Conservation (phyloP, 2,329 filamentous ascomycete genomes). For the Colletotrichum simmondsii region DNA sequence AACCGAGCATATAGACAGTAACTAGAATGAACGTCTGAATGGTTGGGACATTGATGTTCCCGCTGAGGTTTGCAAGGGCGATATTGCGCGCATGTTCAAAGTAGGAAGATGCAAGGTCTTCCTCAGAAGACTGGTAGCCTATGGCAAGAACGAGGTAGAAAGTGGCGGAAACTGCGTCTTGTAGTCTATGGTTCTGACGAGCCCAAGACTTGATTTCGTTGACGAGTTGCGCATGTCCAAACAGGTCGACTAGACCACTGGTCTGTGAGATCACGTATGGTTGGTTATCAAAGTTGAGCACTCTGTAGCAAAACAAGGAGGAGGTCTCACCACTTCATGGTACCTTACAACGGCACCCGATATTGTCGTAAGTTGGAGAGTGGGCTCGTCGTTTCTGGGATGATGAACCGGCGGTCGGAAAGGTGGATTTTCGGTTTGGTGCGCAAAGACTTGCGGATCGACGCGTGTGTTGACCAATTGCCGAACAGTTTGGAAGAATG, state of each 20-base stretch:
- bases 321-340: slow-evolving; percentile 38
- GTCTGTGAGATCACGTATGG: slow-evolving; percentile 41
- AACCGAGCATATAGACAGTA: slow-evolving; percentile 64
- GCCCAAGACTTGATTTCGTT: slow-evolving; percentile 57
- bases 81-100: slow-evolving; percentile 61
- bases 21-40: slow-evolving; percentile 62
- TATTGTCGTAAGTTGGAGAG: slow-evolving; percentile 33
- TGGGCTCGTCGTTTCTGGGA: slow-evolving; percentile 35
- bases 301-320: not conserved
- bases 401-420: slow-evolving; percentile 44
- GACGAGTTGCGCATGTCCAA: slow-evolving; percentile 52
- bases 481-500: slow-evolving; percentile 65
- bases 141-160: slow-evolving; percentile 61
- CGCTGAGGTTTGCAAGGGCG: slow-evolving; percentile 56
- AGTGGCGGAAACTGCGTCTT: slow-evolving; percentile 53
- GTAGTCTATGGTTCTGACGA: slow-evolving; percentile 42
- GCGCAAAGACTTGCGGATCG: slow-evolving; percentile 61
- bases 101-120: slow-evolving; percentile 54
- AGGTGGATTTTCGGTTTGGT: slow-evolving; percentile 57
- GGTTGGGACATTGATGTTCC: slow-evolving; percentile 59
- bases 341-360: slow-evolving; percentile 36
- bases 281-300: slow-evolving; percentile 1
- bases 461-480: slow-evolving; percentile 61
- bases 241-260: slow-evolving; percentile 59
- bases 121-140: slow-evolving; percentile 54